These are phyloP conservation scores for Linum usitatissimum DNA, from an alignment of 345 rosid genomes.

Conservation along the genomic window DNA sequence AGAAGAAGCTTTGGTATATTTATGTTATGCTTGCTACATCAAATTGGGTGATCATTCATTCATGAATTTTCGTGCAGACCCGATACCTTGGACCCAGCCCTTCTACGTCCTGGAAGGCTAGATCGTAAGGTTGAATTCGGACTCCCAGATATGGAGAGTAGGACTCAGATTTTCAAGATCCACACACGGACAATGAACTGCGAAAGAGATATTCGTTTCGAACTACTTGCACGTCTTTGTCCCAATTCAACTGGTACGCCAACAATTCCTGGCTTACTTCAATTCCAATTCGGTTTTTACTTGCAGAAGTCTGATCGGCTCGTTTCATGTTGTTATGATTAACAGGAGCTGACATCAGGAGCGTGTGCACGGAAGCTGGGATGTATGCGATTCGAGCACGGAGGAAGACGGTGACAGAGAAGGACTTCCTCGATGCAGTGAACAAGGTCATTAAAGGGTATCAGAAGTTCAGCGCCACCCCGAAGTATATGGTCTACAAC, in stretches of 20 bases:
- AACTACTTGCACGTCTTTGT: conserved; percentile 85
- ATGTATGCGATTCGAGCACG: conserved; percentile 89
- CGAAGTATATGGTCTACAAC: conserved; percentile 92
- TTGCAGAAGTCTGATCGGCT: neutral
- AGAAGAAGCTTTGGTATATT: no score
- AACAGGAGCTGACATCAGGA: conserved; percentile 88
- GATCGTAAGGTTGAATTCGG: conserved; percentile 97
- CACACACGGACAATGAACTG: conserved; percentile 92
- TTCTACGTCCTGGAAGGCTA: conserved; percentile 81
- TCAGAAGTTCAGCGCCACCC: conserved; percentile 91
- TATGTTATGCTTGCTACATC: no score
- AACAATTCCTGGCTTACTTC: no score
- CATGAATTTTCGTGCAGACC: conserved; percentile 35
- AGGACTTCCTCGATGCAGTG: conserved; percentile 93
- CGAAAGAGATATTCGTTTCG: conserved; percentile 84
- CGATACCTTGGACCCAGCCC: conserved; percentile 88
- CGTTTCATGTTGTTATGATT: neutral
- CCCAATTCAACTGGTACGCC: conserved; percentile 77
- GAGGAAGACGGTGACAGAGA: conserved; percentile 88
- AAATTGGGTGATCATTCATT: no score
- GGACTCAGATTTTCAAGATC: conserved; percentile 87
- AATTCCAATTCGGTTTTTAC: no score
- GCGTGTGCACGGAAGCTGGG: conserved; percentile 97
- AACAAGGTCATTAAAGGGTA: conserved; percentile 95
- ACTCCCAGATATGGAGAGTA: conserved; percentile 83